A percentile compares a stretch with the other conserved stretches of the same genome.
phyloP scores from a whole-genome alignment of 83 land plant genomes.

The Larix sibirica region DNA sequence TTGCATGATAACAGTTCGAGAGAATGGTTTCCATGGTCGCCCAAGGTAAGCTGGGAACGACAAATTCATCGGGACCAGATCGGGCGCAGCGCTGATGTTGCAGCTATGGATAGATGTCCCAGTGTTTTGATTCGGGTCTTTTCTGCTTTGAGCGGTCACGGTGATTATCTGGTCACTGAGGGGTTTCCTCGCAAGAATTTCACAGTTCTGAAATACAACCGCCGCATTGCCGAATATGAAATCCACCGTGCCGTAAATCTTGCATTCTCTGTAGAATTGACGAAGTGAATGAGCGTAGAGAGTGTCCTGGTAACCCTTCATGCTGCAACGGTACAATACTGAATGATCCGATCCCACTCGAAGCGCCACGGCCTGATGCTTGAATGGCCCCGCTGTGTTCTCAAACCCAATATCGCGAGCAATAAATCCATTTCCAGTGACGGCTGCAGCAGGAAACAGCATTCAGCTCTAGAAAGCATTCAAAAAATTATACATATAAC shows the following conservation, averaged over 20 bases:
- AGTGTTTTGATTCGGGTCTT: neutral
- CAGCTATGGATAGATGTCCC: neutral
- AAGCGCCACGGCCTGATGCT: slow-evolving; percentile 32
- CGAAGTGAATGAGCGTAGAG: slow-evolving; percentile 39
- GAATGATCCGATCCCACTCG: slow-evolving; percentile 31
- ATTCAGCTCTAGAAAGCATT: neutral
- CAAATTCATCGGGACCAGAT: neutral
- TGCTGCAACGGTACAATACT: slow-evolving; percentile 31
- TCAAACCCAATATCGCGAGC: slow-evolving; percentile 24
- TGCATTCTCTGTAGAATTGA: slow-evolving; percentile 43
- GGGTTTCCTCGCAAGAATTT: slow-evolving; percentile 13
- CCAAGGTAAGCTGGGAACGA: slow-evolving; percentile 1
- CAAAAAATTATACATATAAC: neutral
- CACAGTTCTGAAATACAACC: slow-evolving; percentile 30
- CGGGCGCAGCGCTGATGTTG: neutral
- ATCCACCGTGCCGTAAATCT: slow-evolving; percentile 29
- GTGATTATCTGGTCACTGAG: neutral
- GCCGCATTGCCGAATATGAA: slow-evolving; percentile 43
- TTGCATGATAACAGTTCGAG: slow-evolving; percentile 10
- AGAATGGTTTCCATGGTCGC: slow-evolving; percentile 6
- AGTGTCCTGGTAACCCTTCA: slow-evolving; percentile 51
- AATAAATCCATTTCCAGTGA: slow-evolving; percentile 25
- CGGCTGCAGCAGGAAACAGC: slow-evolving; percentile 16
- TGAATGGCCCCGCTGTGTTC: slow-evolving; percentile 19
- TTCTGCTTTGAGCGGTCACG: neutral